Percentiles rank a stretch among this genome's conserved stretches.
Evolutionary conservation across 306 rosid species (phyloP).

Genomic region (Rosa rugosa): DNA sequence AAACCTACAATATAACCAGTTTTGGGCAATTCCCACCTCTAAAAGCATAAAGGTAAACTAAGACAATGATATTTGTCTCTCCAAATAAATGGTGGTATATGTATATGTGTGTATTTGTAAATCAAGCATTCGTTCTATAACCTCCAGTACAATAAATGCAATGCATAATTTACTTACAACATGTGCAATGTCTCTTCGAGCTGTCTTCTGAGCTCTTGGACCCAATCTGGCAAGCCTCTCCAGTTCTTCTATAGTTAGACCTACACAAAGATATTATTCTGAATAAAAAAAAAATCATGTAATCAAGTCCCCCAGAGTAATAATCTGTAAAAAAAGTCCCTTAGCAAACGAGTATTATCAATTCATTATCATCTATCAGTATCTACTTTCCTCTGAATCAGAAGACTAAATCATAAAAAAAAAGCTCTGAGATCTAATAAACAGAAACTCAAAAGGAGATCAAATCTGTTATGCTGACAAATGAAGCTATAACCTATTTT

Average conservation of each 20-base stretch:
- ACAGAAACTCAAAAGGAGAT: neutral
- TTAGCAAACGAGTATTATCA: neutral
- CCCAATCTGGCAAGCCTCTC: slow-evolving; percentile 75
- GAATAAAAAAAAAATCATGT: neutral
- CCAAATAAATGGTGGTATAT: neutral
- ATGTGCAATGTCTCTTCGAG: slow-evolving; percentile 87
- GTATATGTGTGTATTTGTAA: neutral
- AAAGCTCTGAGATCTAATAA: neutral
- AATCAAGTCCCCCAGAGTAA: neutral
- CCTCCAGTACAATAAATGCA: neutral
- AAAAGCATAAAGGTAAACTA: slow-evolving; percentile 2
- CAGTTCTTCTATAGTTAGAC: slow-evolving; percentile 71
- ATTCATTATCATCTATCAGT: neutral
- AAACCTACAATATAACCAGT: neutral
- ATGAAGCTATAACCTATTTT: neutral
- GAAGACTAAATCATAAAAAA: neutral
- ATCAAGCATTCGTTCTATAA: neutral
- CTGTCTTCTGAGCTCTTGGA: slow-evolving; percentile 74
- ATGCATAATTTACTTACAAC: slow-evolving; percentile 63
- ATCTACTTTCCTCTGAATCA: neutral
- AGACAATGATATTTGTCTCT: neutral
- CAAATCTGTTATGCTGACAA: neutral
- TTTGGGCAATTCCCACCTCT: neutral
- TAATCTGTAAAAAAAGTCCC: neutral
- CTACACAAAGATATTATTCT: slow-evolving; percentile 34